Evolutionary conservation across 306 rosid genomes (phyloP).

Genomic region (Bauhinia variegata): DNA sequence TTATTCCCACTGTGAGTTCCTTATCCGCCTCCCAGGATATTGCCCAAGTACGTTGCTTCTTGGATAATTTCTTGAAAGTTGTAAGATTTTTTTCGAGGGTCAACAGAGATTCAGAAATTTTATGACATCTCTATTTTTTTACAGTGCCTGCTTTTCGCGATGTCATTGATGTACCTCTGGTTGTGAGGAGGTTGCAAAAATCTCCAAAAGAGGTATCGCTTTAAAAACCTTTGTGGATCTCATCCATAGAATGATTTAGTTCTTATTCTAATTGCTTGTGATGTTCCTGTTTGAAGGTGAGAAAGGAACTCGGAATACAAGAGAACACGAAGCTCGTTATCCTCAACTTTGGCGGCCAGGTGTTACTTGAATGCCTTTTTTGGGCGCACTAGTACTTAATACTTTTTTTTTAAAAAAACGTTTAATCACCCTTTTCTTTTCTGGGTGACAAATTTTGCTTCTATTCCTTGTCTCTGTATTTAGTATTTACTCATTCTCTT

Average conservation of each 20-base stretch:
- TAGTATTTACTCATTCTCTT: too few relatives aligned
- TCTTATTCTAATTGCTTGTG: constrained; percentile 18
- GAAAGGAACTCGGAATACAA: constrained; percentile 71
- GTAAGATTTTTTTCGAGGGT: constrained; percentile 15
- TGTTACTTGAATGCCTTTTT: constrained; percentile 34
- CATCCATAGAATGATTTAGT: constrained; percentile 31
- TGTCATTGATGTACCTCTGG: constrained; percentile 87
- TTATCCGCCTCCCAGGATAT: constrained; percentile 97
- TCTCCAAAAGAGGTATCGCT: constrained; percentile 81
- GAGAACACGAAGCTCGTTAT: constrained; percentile 78
- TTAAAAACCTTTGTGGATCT: constrained; percentile 22
- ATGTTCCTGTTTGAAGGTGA: constrained; percentile 64
- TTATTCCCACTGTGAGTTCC: constrained; percentile 93
- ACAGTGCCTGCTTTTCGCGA: constrained; percentile 98
- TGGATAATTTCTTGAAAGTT: constrained; percentile 3
- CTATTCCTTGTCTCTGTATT: not conserved
- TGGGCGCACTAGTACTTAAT: not conserved
- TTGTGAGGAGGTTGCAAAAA: constrained; percentile 91
- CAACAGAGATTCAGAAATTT: not conserved
- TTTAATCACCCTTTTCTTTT: too few relatives aligned
- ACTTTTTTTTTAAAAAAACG: too few relatives aligned
- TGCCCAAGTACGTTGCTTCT: constrained; percentile 75
- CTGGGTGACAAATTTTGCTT: not conserved
- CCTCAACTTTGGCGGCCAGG: constrained; percentile 99
- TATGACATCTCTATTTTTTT: constrained; percentile 29